Evolutionary conservation across 495 filamentous ascomycete species (phyloP).

Genomic region (Penicillium cosmopolitanum): DNA sequence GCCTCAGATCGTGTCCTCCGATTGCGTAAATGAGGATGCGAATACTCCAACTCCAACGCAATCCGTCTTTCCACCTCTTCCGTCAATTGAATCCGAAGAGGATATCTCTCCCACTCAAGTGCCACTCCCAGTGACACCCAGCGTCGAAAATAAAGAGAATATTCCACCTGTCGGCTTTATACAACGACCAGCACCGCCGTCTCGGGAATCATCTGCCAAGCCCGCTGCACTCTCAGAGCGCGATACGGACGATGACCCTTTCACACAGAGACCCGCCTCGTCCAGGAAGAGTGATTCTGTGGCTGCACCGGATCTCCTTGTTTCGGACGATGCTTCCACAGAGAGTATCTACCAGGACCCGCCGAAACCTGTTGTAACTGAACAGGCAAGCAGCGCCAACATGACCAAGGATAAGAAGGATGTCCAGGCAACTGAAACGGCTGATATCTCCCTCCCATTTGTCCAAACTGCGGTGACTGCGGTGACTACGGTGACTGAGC

Average conservation of each 20-base stretch:
- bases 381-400: not conserved
- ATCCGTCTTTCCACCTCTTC: conserved; percentile 4
- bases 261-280: conserved; percentile 1
- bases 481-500: too few species aligned
- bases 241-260: conserved; percentile 11
- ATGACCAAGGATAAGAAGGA: not conserved
- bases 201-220: conserved; percentile 8
- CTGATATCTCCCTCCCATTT: not conserved
- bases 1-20: not conserved
- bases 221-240: conserved; percentile 17
- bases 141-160: conserved; percentile 29
- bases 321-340: not conserved
- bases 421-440: not conserved
- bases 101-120: conserved; percentile 10
- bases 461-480: not conserved
- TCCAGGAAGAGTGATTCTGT: not conserved
- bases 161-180: conserved; percentile 20
- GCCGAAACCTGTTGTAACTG: not conserved
- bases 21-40: conserved; percentile 14
- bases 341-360: not conserved
- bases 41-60: conserved; percentile 29
- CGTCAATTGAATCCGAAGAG: not conserved
- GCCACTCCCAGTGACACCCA: conserved; percentile 12
- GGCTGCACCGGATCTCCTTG: not conserved
- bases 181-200: not conserved